phyloP scores from a whole-genome alignment of 352 stramenopile genomes.

The Pilasporangium apinafurcum region DNA sequence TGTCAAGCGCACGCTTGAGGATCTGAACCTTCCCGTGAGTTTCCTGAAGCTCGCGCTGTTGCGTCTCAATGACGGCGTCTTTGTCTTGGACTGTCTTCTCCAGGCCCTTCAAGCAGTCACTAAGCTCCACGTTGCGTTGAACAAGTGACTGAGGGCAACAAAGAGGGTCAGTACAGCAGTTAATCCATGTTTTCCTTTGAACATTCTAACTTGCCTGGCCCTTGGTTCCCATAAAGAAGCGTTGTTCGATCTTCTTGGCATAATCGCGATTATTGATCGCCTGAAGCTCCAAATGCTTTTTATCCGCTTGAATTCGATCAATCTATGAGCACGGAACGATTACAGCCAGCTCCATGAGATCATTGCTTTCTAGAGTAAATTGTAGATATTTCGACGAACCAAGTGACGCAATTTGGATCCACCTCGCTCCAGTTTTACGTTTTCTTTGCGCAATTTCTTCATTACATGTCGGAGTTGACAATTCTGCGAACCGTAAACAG shows the following conservation, averaged over 20 bases:
- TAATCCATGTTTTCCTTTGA: neutral
- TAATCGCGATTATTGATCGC: constrained; percentile 82
- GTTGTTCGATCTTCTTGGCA: constrained; percentile 80
- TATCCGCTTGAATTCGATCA: constrained; percentile 66
- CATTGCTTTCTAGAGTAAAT: too few species aligned
- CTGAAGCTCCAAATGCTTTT: constrained; percentile 71
- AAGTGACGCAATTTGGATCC: constrained; percentile 56
- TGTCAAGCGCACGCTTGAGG: constrained; percentile 64
- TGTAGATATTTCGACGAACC: too few species aligned
- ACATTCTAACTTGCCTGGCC: constrained; percentile 16
- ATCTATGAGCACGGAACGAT: constrained; percentile 22
- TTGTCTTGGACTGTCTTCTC: constrained; percentile 23
- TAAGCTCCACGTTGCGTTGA: constrained; percentile 60
- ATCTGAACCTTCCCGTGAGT: constrained; percentile 52
- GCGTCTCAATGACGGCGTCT: constrained; percentile 11
- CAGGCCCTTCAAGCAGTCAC: constrained; percentile 26
- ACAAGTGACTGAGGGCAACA: constrained; percentile 30
- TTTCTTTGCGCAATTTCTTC: constrained; percentile 23
- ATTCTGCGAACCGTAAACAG: constrained; percentile 19
- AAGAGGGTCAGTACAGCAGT: neutral
- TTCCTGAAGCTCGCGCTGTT: constrained; percentile 28
- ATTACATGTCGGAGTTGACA: constrained; percentile 48
- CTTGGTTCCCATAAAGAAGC: constrained; percentile 73
- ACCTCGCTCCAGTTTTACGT: constrained; percentile 48
- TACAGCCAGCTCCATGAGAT: too few species aligned